Percentiles rank a stretch among this genome's conserved stretches.
Evolutionary conservation across 1,284 basidiomycete genomes (phyloP).

Genomic region (Ceratobasidium sp.): DNA sequence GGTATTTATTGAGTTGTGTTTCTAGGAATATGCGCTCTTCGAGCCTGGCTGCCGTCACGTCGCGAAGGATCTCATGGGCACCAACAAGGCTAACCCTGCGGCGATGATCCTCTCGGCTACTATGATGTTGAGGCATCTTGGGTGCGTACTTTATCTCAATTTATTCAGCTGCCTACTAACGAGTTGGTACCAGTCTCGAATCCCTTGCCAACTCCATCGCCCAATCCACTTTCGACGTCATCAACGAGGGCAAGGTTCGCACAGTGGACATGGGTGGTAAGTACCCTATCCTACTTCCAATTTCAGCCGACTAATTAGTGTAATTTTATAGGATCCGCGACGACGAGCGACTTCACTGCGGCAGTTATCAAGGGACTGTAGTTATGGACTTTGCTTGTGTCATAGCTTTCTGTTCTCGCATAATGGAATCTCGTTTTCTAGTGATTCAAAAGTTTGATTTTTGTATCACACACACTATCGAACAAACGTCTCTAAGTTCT

Average conservation of each 20-base stretch:
- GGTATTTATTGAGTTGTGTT: background rate
- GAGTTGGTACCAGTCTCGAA: conserved; percentile 73
- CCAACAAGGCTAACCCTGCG: conserved; percentile 96
- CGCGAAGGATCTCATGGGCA: conserved; percentile 98
- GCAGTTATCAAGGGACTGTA: conserved; percentile 76
- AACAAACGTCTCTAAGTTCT: background rate
- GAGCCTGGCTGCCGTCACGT: conserved; percentile 99
- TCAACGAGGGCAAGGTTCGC: conserved; percentile 89
- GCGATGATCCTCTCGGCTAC: conserved; percentile 98
- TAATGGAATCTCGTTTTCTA: conserved; percentile 9
- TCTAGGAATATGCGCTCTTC: conserved; percentile 95
- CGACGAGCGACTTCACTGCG: conserved; percentile 92
- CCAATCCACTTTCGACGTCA: conserved; percentile 92
- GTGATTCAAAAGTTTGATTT: background rate
- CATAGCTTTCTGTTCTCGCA: conserved; percentile 35
- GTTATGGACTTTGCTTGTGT: conserved; percentile 37
- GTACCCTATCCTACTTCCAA: conserved; percentile 54
- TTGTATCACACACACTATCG: background rate
- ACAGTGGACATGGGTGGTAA: conserved; percentile 97
- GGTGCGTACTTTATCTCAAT: conserved; percentile 62
- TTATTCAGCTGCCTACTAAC: conserved; percentile 21
- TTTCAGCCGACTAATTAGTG: conserved; percentile 11
- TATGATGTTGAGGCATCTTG: conserved; percentile 99
- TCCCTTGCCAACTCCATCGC: conserved; percentile 96
- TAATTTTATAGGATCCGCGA: conserved; percentile 73